phyloP scores from a whole-genome alignment of 2,329 filamentous ascomycete species.

The Hirsutella thompsonii region DNA sequence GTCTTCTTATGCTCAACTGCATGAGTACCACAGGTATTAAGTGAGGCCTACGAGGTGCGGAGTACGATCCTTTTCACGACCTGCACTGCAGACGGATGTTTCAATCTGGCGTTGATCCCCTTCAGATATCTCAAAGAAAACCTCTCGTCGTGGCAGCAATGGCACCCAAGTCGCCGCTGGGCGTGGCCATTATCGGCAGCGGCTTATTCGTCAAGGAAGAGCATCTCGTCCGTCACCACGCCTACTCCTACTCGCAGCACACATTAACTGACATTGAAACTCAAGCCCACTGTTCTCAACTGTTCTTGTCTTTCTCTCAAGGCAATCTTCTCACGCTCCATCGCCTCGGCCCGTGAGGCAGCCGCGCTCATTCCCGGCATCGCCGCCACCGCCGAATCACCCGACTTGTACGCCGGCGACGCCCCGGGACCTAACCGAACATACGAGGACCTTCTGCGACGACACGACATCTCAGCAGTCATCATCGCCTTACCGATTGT shows the following conservation, averaged over 20 bases:
- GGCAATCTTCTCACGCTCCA: conserved; percentile 53
- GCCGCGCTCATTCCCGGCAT: conserved; percentile 22
- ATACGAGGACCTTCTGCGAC: too few species aligned
- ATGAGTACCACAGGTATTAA: too few species aligned
- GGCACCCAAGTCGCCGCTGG: conserved; percentile 22
- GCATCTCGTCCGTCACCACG: conserved; percentile 31
- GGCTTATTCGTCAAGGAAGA: conserved; percentile 49
- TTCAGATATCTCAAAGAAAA: too few species aligned
- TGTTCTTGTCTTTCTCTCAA: conserved; percentile 39
- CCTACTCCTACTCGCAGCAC: not conserved
- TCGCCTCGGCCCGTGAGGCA: conserved; percentile 38
- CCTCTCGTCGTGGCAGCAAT: not conserved
- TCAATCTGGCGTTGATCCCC: too few species aligned
- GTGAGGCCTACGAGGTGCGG: too few species aligned
- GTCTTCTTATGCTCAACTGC: too few species aligned
- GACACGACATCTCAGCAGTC: too few species aligned
- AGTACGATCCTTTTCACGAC: too few species aligned
- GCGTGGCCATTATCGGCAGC: conserved; percentile 48
- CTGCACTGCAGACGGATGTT: too few species aligned
- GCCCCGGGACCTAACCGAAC: conserved; percentile 29
- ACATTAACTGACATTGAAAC: too few species aligned
- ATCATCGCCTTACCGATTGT: conserved; percentile 39
- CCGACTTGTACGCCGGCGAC: conserved; percentile 46
- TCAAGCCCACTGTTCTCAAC: conserved; percentile 44
- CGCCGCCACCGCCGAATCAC: conserved; percentile 7